phyloP scores from a whole-genome alignment of 345 rosid genomes.

The Sisymbrium altissimum region DNA sequence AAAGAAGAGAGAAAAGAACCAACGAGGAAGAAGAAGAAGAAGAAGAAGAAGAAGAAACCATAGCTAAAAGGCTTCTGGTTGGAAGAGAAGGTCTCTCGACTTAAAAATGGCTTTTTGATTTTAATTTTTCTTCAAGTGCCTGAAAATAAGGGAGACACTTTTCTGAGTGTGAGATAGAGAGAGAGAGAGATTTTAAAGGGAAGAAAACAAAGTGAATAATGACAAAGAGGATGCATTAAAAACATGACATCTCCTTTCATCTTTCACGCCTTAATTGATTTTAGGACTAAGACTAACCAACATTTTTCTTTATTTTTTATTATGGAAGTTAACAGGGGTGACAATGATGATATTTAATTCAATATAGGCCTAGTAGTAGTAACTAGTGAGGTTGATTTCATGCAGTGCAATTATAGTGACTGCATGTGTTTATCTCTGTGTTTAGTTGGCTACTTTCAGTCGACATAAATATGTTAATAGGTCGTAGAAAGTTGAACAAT shows the following conservation, averaged over 20 bases:
- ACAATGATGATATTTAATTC: constrained; percentile 20
- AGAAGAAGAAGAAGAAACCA: constrained; percentile 15
- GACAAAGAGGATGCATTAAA: constrained; percentile 36
- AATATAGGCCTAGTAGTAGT: constrained; percentile 1
- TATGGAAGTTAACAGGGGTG: constrained; percentile 1
- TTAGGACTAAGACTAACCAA: background rate
- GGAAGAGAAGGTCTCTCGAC: constrained; percentile 20
- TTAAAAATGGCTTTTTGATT: background rate
- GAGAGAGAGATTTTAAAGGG: constrained; percentile 12
- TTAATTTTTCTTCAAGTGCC: constrained; percentile 13
- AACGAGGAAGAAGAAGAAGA: constrained; percentile 18
- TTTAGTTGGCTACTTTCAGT: background rate
- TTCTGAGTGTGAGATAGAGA: constrained; percentile 14
- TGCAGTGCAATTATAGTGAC: constrained; percentile 3
- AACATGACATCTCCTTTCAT: constrained; percentile 29
- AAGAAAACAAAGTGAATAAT: constrained; percentile 36
- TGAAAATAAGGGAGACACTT: constrained; percentile 33
- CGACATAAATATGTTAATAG: background rate
- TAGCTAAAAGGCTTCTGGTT: constrained; percentile 11
- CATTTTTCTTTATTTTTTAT: background rate
- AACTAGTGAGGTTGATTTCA: constrained; percentile 25
- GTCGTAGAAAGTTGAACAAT: background rate
- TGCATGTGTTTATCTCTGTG: constrained; percentile 21
- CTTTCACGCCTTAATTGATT: constrained; percentile 19
- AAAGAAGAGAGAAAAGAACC: constrained; percentile 6